Evolutionary conservation across 805 yeast species (phyloP).

Genomic region (Wickerhamiella sorbophila): DNA sequence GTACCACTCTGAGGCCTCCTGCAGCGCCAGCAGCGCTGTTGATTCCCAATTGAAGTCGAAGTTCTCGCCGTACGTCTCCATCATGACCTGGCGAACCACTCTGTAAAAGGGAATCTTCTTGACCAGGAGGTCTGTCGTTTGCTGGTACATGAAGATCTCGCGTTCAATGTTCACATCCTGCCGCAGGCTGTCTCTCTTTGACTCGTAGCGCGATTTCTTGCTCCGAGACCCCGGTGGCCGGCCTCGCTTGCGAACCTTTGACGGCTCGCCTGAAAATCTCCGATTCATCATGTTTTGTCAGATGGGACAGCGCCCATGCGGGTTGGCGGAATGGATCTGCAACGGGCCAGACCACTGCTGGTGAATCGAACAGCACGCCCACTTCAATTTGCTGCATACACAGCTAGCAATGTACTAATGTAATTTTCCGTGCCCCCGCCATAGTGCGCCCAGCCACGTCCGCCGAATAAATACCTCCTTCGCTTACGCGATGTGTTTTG

Average conservation of each 20-base stretch:
- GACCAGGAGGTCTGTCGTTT: slow-evolving; percentile 85
- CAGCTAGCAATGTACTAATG: too few relatives aligned
- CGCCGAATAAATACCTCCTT: too few relatives aligned
- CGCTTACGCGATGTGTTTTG: slow-evolving; percentile 1
- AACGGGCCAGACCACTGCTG: too few relatives aligned
- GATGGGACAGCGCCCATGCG: too few relatives aligned
- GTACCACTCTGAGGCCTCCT: slow-evolving; percentile 98
- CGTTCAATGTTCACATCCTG: slow-evolving; percentile 26
- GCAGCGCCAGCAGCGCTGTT: slow-evolving; percentile 93
- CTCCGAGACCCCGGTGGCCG: not conserved
- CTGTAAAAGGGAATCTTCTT: slow-evolving; percentile 97
- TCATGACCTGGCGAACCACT: slow-evolving; percentile 90
- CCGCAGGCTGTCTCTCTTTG: not conserved
- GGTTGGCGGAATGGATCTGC: too few relatives aligned
- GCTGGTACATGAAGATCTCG: slow-evolving; percentile 96
- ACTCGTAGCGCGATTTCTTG: not conserved
- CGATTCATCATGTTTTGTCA: too few relatives aligned
- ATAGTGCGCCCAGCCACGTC: too few relatives aligned
- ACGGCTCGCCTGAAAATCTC: not conserved
- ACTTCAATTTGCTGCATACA: too few relatives aligned
- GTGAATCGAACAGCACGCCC: too few relatives aligned
- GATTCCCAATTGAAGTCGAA: slow-evolving; percentile 86
- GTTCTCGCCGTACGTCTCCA: slow-evolving; percentile 52
- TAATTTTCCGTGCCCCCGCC: too few relatives aligned
- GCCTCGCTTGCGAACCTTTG: not conserved